Evolutionary conservation across 208 protist genomes (phyloP).

Genomic region (Trypanosoma cruzi): DNA sequence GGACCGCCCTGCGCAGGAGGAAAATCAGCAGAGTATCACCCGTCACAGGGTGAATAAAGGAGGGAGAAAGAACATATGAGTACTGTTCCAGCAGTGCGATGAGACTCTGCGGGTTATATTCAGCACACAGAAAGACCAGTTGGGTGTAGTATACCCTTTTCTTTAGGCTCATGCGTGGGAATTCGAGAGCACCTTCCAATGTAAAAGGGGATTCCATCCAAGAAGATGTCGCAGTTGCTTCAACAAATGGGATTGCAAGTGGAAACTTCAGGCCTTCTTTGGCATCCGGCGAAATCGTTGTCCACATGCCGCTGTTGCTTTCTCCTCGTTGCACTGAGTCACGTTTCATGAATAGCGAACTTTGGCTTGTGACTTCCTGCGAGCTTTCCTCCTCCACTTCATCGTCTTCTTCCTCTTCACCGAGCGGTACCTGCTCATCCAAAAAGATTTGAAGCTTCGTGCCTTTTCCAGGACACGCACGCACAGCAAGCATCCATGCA

Average conservation of each 20-base stretch:
- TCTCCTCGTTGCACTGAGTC: background rate
- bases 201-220: background rate
- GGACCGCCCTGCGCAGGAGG: conserved; percentile 31
- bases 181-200: background rate
- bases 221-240: background rate
- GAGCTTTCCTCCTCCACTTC: background rate
- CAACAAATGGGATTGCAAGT: background rate
- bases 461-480: conserved; percentile 24
- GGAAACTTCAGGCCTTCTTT: background rate
- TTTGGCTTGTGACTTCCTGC: background rate
- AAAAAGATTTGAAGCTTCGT: conserved; percentile 28
- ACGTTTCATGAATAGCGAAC: background rate
- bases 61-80: conserved; percentile 27
- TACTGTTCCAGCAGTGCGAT: conserved; percentile 30
- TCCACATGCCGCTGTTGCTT: background rate
- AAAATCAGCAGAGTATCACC: conserved; percentile 55
- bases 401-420: conserved; percentile 2
- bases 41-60: conserved; percentile 37
- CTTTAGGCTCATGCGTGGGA: too few species aligned
- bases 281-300: background rate
- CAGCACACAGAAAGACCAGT: conserved; percentile 48
- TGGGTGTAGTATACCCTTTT: conserved; percentile 19
- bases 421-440: conserved; percentile 22
- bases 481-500: conserved; percentile 70
- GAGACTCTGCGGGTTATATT: conserved; percentile 48